Evolutionary conservation across 2,329 filamentous ascomycete species (phyloP), one percentile per base, ranked within the genome.

Genomic region (Hypoxylon sp.): DNA sequence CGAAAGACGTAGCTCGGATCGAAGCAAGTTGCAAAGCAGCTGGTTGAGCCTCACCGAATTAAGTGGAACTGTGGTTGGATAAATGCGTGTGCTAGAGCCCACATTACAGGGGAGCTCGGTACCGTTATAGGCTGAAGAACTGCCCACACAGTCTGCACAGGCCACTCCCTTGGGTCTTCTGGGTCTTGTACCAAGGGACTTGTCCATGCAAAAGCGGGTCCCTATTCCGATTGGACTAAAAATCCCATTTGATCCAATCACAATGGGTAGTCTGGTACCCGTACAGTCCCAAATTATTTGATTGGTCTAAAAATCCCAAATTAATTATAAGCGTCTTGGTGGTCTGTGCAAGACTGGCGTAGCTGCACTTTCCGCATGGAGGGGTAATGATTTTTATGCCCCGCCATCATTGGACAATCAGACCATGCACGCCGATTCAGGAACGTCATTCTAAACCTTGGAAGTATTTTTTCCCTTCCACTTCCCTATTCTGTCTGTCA

Each of bases 361-460:
- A 59, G 57, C 37, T 58, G 67, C 63, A 73, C 46, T 57, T 52
- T 52, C 62, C 42, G 31, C 32, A 62, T 70, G 56, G 68, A 71
- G 68, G 66, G 69, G 65, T 64, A 71, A 54, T 17, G 19, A 50
- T 57, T 67, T 51, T 66, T 46, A 27, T 70, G 66, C 75, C 74
- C 74, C 75, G 65, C 74, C 66, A 73, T 72, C 65, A 64, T 70
- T 68, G 62, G 65, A 44, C 65, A 64, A 65, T 61, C 55, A 62
- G 32, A 35, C 32, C 47, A 53, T 52, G 47, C 44, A 56, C 42
- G 65, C 68, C 68, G 68, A 68, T 70, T 62, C 50, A 64, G 63
- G 67, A 71, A 63, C 63, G 69, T 65, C 69, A 71, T 69, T 59
- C 31, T 64, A 50, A 71, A 55, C 47, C 24, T 27, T 27, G 24